A percentile compares a stretch with the other conserved stretches of the same genome.
Conservation (phyloP, 2,329 filamentous ascomycete genomes). For the Phialemonium atrogriseum region DNA sequence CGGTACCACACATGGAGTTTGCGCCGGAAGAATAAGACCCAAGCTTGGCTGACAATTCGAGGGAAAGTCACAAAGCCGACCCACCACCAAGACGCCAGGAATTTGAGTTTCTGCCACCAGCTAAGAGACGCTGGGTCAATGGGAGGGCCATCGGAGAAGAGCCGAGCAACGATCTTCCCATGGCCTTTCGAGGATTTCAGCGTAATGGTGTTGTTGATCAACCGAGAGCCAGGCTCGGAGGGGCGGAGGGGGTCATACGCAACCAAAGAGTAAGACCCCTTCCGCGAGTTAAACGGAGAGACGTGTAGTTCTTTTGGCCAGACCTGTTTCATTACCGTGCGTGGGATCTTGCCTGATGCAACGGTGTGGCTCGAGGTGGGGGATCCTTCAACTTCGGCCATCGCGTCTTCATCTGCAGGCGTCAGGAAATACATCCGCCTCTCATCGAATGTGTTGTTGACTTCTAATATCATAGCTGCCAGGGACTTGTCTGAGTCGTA, state of each 20-base stretch:
- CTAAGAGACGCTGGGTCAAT: slow-evolving; percentile 41
- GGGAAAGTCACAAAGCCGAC: slow-evolving; percentile 59
- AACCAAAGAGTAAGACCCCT: slow-evolving; percentile 43
- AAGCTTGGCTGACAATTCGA: slow-evolving; percentile 55
- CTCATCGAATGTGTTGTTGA: slow-evolving; percentile 72
- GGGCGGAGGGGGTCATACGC: slow-evolving; percentile 38
- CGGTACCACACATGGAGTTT: slow-evolving; percentile 57
- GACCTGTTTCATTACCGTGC: slow-evolving; percentile 32
- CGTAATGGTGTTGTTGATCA: slow-evolving; percentile 52
- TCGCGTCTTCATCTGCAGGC: slow-evolving; percentile 23
- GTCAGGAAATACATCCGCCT: slow-evolving; percentile 57
- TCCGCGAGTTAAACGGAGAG: slow-evolving; percentile 62
- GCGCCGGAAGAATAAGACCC: slow-evolving; percentile 44
- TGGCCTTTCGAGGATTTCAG: slow-evolving; percentile 51
- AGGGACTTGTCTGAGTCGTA: slow-evolving; percentile 52
- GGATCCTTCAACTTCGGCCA: no score
- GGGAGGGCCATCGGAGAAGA: slow-evolving; percentile 44
- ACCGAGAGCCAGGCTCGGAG: slow-evolving; percentile 25
- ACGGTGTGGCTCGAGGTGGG: no score
- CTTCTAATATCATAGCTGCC: slow-evolving; percentile 60
- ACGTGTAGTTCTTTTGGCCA: slow-evolving; percentile 71
- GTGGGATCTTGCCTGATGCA: no score
- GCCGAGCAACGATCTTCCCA: slow-evolving; percentile 51
- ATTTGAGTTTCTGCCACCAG: slow-evolving; percentile 30
- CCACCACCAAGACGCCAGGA: slow-evolving; percentile 56